phyloP scores from a whole-genome alignment of 441 rosid species.

The Corymbia citriodora region DNA sequence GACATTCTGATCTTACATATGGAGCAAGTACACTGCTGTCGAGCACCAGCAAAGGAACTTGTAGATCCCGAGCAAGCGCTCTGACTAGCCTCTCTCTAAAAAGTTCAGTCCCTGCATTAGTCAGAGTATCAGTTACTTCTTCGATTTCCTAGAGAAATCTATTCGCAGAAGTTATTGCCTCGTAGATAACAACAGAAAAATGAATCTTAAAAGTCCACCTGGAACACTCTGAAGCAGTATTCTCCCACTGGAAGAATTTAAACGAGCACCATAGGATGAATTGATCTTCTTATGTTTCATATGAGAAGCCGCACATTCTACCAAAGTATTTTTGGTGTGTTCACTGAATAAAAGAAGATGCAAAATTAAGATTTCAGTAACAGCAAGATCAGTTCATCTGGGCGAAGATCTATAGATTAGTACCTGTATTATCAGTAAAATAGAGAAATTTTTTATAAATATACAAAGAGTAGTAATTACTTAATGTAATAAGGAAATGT shows the following conservation, averaged over 20 bases:
- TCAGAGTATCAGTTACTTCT: conserved; percentile 6
- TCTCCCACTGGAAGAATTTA: conserved; percentile 83
- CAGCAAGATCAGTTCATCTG: not conserved
- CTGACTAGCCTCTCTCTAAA: conserved; percentile 88
- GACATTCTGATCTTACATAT: conserved; percentile 57
- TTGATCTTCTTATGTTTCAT: conserved; percentile 53
- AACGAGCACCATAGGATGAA: conserved; percentile 62
- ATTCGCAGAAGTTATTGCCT: not conserved
- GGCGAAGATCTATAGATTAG: not conserved
- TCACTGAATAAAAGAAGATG: conserved; percentile 41
- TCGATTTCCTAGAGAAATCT: not conserved
- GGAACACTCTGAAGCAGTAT: conserved; percentile 92
- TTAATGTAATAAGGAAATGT: conserved; percentile 81
- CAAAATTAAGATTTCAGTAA: not conserved
- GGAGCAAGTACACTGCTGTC: conserved; percentile 92
- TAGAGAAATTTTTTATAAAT: not conserved
- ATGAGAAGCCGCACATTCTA: conserved; percentile 87
- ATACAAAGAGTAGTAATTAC: conserved; percentile 34
- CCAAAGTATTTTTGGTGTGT: conserved; percentile 57
- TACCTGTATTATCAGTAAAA: not conserved
- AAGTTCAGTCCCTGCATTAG: conserved; percentile 74
- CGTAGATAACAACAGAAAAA: not conserved
- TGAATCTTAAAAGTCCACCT: conserved; percentile 30
- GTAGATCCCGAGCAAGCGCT: conserved; percentile 83
- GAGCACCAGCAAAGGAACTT: conserved; percentile 84